phyloP scores from a whole-genome alignment of 2,329 filamentous ascomycete genomes.

The Falciphora oryzae region DNA sequence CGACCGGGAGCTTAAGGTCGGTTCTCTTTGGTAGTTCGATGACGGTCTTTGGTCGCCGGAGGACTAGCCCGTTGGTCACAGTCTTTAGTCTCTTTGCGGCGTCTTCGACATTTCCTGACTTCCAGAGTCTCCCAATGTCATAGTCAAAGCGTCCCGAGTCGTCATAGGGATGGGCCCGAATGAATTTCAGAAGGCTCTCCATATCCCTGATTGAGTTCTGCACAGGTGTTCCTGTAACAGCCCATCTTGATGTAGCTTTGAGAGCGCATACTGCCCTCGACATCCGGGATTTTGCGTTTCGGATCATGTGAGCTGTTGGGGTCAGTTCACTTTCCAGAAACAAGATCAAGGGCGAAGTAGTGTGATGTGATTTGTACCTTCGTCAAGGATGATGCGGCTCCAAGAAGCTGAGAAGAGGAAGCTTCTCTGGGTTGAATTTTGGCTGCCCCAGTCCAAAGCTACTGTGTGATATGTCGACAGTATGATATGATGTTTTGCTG shows the following conservation, averaged over 20 bases:
- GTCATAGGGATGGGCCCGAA: constrained; percentile 35
- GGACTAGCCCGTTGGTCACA: constrained; percentile 30
- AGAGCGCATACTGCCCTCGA: constrained; percentile 33
- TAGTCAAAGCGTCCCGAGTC: constrained; percentile 31
- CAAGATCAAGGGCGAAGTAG: background rate
- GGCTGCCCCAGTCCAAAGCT: constrained; percentile 26
- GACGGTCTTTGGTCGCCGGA: constrained; percentile 32
- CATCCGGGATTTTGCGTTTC: constrained; percentile 28
- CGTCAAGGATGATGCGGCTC: constrained; percentile 34
- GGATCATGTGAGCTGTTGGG: constrained; percentile 34
- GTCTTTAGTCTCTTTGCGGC: constrained; percentile 33
- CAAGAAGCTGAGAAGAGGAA: constrained; percentile 30
- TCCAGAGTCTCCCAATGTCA: constrained; percentile 34
- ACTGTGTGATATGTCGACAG: constrained; percentile 38
- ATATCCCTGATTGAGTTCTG: constrained; percentile 41
- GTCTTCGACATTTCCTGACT: constrained; percentile 27
- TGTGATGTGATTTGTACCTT: constrained; percentile 23
- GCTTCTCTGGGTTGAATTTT: constrained; percentile 5
- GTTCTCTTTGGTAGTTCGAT: constrained; percentile 31
- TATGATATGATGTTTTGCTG: constrained; percentile 22
- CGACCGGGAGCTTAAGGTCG: constrained; percentile 28
- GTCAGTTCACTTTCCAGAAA: background rate
- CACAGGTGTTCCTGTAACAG: constrained; percentile 42
- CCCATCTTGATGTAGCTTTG: constrained; percentile 33
- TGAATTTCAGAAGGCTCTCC: constrained; percentile 35